Percentiles rank a stretch among this genome's conserved stretches.
These are phyloP conservation scores for Clavulina sp. DNA, from an alignment of 768 basidiomycete species.

Conservation along the genomic window DNA sequence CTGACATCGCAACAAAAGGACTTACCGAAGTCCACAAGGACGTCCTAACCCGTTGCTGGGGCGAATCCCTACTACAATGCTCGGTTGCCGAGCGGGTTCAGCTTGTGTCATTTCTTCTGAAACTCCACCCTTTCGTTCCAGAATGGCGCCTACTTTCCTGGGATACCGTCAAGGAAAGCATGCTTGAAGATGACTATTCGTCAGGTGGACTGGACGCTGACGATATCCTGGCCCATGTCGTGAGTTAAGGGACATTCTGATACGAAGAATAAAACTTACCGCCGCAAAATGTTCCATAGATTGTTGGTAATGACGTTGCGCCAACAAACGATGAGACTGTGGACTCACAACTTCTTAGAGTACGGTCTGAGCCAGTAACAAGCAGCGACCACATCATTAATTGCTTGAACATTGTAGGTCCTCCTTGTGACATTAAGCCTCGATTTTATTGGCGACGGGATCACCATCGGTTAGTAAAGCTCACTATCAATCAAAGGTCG, in stretches of 20 bases:
- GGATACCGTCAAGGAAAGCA: constrained; percentile 39
- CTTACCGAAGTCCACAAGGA: constrained; percentile 49
- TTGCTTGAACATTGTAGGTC: constrained; percentile 22
- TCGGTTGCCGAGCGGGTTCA: constrained; percentile 39
- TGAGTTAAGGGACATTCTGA: constrained; percentile 1
- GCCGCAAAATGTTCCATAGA: neutral
- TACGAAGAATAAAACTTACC: too few relatives aligned
- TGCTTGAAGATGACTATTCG: constrained; percentile 34
- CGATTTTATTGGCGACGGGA: constrained; percentile 49
- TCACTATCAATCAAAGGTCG: neutral
- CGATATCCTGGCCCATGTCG: constrained; percentile 18
- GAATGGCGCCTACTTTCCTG: constrained; percentile 54
- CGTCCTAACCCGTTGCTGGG: constrained; percentile 50
- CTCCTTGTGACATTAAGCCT: constrained; percentile 40
- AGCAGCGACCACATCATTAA: neutral
- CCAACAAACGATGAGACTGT: neutral
- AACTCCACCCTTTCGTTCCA: constrained; percentile 51
- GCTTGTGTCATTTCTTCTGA: constrained; percentile 44
- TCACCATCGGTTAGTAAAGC: constrained; percentile 28
- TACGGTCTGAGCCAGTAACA: constrained; percentile 16
- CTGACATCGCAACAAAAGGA: constrained; percentile 28
- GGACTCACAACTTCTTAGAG: neutral
- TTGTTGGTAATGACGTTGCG: neutral
- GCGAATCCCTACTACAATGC: constrained; percentile 37
- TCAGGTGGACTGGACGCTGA: constrained; percentile 21